These are phyloP conservation scores for Pleurostoma richardsiae DNA, from an alignment of 2,329 filamentous ascomycete species.

Conservation along the genomic window DNA sequence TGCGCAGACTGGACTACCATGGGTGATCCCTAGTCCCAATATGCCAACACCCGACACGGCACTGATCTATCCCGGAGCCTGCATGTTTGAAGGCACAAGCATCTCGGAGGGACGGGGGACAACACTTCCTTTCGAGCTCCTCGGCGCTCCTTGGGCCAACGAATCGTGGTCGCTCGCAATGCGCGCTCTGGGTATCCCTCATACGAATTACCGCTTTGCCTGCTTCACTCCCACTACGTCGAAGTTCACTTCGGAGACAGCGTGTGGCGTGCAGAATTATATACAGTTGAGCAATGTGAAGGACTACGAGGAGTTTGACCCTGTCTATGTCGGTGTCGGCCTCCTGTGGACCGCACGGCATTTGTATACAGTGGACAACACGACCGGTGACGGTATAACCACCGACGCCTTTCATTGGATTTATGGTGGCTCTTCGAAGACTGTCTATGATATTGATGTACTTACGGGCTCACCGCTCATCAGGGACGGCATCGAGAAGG, in stretches of 20 bases:
- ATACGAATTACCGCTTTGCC: constrained; percentile 8
- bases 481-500: constrained; percentile 8
- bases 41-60: constrained; percentile 10
- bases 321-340: constrained; percentile 4
- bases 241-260: constrained; percentile 3
- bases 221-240: constrained; percentile 9
- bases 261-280: constrained; percentile 9
- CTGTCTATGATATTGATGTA: constrained; percentile 7
- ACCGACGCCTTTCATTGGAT: constrained; percentile 7
- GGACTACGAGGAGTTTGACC: constrained; percentile 5
- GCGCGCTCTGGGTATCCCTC: constrained; percentile 3
- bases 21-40: constrained; percentile 9
- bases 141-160: constrained; percentile 9
- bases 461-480: constrained; percentile 7
- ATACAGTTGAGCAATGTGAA: not conserved
- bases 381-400: constrained; percentile 1
- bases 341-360: constrained; percentile 7
- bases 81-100: constrained; percentile 10
- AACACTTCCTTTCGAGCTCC: constrained; percentile 7
- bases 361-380: constrained; percentile 6
- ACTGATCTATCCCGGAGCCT: constrained; percentile 7
- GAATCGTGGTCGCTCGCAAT: constrained; percentile 9
- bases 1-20: constrained; percentile 6
- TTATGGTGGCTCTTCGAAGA: not conserved
- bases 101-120: constrained; percentile 9